These are phyloP conservation scores for Coemansia furcata DNA, from an alignment of 192 early-diverging fungal genomes.

Conservation along the genomic window DNA sequence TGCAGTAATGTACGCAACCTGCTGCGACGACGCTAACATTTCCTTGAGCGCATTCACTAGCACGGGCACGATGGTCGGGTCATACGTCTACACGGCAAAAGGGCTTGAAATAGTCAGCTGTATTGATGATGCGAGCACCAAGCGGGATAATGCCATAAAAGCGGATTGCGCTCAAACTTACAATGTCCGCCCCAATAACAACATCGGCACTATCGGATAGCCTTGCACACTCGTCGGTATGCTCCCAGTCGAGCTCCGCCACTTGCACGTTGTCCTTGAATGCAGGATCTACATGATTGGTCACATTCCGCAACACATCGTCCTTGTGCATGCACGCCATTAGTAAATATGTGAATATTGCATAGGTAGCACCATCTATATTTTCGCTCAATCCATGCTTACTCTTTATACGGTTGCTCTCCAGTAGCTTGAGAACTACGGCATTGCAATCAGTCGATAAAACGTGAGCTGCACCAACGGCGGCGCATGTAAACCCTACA, in stretches of 20 bases:
- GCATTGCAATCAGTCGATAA: conserved; percentile 31
- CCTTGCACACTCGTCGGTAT: conserved; percentile 24
- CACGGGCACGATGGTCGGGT: conserved; percentile 40
- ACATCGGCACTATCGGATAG: conserved; percentile 31
- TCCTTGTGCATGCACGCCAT: neutral
- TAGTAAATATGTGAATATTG: neutral
- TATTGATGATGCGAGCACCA: neutral
- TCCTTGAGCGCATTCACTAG: conserved; percentile 38
- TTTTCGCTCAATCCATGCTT: neutral
- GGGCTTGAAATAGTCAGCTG: neutral
- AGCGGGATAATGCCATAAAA: neutral
- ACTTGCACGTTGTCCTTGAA: conserved; percentile 28
- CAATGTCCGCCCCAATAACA: conserved; percentile 50
- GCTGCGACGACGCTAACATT: conserved; percentile 33
- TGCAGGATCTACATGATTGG: conserved; percentile 27
- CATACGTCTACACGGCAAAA: conserved; percentile 33
- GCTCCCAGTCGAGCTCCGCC: conserved; percentile 41
- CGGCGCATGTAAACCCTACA: conserved; percentile 49
- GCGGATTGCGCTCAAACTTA: conserved; percentile 18
- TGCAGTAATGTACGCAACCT: conserved; percentile 44
- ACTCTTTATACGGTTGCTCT: conserved; percentile 33
- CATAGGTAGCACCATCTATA: neutral
- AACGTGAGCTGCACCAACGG: conserved; percentile 42
- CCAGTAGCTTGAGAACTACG: conserved; percentile 34
- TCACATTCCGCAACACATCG: neutral